Evolutionary conservation across 2,329 filamentous ascomycete genomes (phyloP), one percentile per base, ranked within the genome.

Genomic region (Falciphora oryzae): DNA sequence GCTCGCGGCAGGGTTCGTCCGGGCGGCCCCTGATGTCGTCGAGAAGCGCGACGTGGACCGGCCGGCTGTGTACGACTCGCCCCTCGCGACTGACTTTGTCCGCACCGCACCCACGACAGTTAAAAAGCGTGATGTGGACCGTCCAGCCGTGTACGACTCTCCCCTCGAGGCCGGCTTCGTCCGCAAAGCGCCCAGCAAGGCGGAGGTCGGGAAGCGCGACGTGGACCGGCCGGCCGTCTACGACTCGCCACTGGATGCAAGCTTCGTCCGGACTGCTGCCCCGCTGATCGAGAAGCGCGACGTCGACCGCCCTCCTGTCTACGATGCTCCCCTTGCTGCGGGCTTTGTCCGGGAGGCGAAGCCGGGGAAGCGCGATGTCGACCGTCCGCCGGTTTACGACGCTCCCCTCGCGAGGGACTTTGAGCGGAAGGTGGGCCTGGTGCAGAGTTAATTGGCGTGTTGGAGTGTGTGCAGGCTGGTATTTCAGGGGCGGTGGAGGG

Each of bases 111-210:
- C 57, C 3, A 25, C n/a, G 2, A 6, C 27, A 25, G 16, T 29
- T n/a, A 25, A 31, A 18, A 28, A 8, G 4, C 57, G 57, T 13
- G 57, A 59, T 13, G 57, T 29, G 1, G 57, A 59, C 57, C n/a
- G 57, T 27, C 7, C 57, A 6, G 22, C 1, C 62, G 73, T 59
- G 63, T 76, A 62, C 65, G 66, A 61, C 61, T 68, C 64, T 58
- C 68, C 35, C 31, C 62, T 35, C 31, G 65, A 18, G 10, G 22
- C 53, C 13, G 53, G 53, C 3, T 35, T 35, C 8, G 32, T 35
- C 10, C 32, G 32, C 57, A n/a, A n/a, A n/a, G n/a, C n/a, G n/a
- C n/a, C n/a, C n/a, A n/a, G n/a, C n/a, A 29, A 31, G 57, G 27
- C 5, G 27, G 13, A 18, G 28, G 16, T 7, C 13, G 18, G 10